A percentile compares a stretch with the other conserved stretches of the same genome.
Evolutionary conservation across 192 early-diverging fungal genomes (phyloP).

Genomic region (Phycomyces nitens): DNA sequence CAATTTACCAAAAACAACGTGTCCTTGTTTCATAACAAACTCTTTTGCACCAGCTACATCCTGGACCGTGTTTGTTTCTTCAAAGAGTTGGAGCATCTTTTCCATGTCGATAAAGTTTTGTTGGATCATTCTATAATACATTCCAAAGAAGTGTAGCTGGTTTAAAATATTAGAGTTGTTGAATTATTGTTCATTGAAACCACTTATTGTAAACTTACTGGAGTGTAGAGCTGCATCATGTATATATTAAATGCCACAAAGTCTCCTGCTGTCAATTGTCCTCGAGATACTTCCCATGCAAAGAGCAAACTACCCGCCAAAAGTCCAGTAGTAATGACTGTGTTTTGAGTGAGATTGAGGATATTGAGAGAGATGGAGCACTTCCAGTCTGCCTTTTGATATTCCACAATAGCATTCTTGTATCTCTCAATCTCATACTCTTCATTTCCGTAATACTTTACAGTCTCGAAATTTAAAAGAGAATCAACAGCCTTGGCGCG

Average conservation of each 20-base stretch:
- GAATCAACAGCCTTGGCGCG: conserved; percentile 87
- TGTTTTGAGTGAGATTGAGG: conserved; percentile 82
- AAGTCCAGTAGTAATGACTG: conserved; percentile 83
- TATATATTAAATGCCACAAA: conserved; percentile 90
- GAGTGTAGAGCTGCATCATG: conserved; percentile 84
- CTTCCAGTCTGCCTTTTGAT: conserved; percentile 83
- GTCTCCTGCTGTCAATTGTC: conserved; percentile 69
- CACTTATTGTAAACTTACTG: conserved; percentile 65
- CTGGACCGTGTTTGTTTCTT: conserved; percentile 57
- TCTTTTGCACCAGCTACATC: conserved; percentile 59
- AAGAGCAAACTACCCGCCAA: conserved; percentile 77
- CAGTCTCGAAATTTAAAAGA: conserved; percentile 96
- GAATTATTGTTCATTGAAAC: too few species aligned
- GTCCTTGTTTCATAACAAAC: conserved; percentile 51
- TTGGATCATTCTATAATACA: conserved; percentile 90
- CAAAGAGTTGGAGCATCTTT: conserved; percentile 85
- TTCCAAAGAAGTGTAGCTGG: conserved; percentile 82
- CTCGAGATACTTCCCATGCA: conserved; percentile 72
- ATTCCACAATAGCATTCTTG: conserved; percentile 70
- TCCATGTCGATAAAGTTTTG: conserved; percentile 96
- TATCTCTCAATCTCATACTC: conserved; percentile 79
- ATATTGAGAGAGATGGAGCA: conserved; percentile 67
- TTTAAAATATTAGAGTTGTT: too few species aligned
- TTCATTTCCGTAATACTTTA: conserved; percentile 95
- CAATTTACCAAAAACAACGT: conserved; percentile 53